phyloP scores from a whole-genome alignment of 371 early-diverging fungal genomes.

The Lichtheimia ramosa region DNA sequence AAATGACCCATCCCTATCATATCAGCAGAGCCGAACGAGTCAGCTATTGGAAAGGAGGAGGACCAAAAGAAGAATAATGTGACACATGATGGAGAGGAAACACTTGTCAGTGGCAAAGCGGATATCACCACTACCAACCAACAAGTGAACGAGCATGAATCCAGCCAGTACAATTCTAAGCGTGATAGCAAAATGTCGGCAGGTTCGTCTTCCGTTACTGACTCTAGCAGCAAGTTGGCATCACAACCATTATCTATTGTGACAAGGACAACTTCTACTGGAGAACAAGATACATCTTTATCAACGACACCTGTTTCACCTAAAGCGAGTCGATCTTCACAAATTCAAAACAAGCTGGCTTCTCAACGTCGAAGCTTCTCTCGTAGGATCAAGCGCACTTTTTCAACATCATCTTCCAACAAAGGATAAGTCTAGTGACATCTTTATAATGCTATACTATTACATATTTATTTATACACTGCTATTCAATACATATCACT shows the following conservation, averaged over 20 bases:
- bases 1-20: not conserved
- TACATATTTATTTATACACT: not conserved
- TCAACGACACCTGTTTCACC: conserved; percentile 11
- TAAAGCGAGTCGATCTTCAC: conserved; percentile 7
- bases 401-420: not conserved
- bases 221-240: not conserved
- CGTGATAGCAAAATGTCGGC: conserved; percentile 15
- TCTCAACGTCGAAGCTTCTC: conserved; percentile 6
- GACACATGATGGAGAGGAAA: conserved; percentile 1
- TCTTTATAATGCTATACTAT: no score
- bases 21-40: not conserved
- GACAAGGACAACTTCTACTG: conserved; percentile 4
- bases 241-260: not conserved
- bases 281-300: not conserved
- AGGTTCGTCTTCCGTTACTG: conserved; percentile 5
- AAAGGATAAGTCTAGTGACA: conserved; percentile 7
- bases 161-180: not conserved
- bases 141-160: not conserved
- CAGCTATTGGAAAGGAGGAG: not conserved
- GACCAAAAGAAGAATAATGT: not conserved
- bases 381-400: conserved; percentile 12
- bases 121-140: not conserved
- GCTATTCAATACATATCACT: not conserved
- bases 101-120: not conserved
- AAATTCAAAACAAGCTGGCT: conserved; percentile 8